Evolutionary conservation across 2,329 filamentous ascomycete species (phyloP).

Genomic region (Penicillium sclerotigenum): DNA sequence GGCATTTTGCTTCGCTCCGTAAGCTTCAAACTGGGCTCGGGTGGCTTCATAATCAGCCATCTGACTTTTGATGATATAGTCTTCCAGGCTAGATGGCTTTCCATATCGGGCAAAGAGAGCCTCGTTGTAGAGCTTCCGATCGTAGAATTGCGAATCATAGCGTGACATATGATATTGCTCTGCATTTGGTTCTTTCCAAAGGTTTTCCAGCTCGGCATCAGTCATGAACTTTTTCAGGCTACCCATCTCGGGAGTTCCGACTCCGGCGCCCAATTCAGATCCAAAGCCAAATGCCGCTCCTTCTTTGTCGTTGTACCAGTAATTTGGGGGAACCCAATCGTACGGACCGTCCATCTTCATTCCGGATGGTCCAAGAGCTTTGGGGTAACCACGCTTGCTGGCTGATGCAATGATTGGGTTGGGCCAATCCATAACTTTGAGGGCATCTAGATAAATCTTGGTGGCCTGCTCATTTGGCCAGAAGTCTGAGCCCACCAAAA

Average conservation of each 20-base stretch:
- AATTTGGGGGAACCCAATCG: conserved; percentile 64
- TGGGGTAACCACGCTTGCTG: conserved; percentile 53
- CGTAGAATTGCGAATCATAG: conserved; percentile 54
- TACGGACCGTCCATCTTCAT: conserved; percentile 68
- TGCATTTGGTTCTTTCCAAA: conserved; percentile 56
- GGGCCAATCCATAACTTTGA: conserved; percentile 54
- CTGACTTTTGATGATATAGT: conserved; percentile 60
- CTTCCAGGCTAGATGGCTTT: conserved; percentile 49
- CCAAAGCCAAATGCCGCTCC: conserved; percentile 63
- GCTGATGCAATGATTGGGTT: conserved; percentile 58
- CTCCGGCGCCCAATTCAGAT: conserved; percentile 60
- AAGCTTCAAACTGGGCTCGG: conserved; percentile 58
- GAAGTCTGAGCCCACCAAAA: conserved; percentile 60
- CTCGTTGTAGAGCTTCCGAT: conserved; percentile 57
- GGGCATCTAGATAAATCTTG: conserved; percentile 51
- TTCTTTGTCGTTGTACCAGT: conserved; percentile 56
- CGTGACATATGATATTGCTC: conserved; percentile 60
- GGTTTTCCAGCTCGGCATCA: conserved; percentile 49
- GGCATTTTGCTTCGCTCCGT: conserved; percentile 50
- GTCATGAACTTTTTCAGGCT: conserved; percentile 56
- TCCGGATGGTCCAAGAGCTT: conserved; percentile 53
- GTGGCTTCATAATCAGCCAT: conserved; percentile 65
- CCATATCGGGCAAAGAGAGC: conserved; percentile 55
- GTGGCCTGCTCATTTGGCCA: conserved; percentile 60
- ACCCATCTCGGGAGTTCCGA: conserved; percentile 57